Evolutionary conservation across 176 grass and related monocot genomes (phyloP), one percentile per base, ranked within the genome.

Genomic region (Phoenix roebelenii): DNA sequence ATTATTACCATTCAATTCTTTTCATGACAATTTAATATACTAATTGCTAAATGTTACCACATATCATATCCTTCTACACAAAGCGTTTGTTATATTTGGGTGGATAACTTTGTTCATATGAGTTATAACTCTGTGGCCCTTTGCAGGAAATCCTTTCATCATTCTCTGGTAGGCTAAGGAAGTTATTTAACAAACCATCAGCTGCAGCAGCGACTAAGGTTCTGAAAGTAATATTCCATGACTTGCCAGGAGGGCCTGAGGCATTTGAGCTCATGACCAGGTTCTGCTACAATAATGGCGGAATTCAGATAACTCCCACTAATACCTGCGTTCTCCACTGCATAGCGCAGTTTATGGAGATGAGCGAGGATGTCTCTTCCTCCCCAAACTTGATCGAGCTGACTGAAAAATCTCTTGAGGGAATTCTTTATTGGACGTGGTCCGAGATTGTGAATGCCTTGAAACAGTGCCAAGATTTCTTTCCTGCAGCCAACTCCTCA

Each of bases 381-480:
- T 60, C 76, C 23, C 63, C 77, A 29, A 89, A 83, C 70, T 55
- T 98, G 76, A 62, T 72, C 0, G 72, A 55, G 51, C 25, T 85
- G 77, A 72, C 66, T 5, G 82, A 92, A 16, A 83, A 80, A 26
- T 71, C 63, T 44, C 67, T 93, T 0, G 82, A 81, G 26, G 82
- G 81, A 58, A 89, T 93, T 63, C 84, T 74, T 22, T 83, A 75
- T 25, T 98, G 94, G 94, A 77, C 88, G 24, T 98, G 94, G 94
- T 77, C 76, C 6, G 57, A 74, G 55, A 23, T 85, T 2, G 76
- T 98, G 20, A 74, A 65, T 25, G 76, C 84, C 30, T 54, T 83
- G 65, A 92, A 79, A 73, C 84, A 85, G 51, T 98, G 94, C 79
- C 76, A 89, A 51, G 67, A 74, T 9, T 62, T 83, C 35, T 63